Conservation (phyloP, 1,139 yeast genomes). For the Pichia sp. region DNA sequence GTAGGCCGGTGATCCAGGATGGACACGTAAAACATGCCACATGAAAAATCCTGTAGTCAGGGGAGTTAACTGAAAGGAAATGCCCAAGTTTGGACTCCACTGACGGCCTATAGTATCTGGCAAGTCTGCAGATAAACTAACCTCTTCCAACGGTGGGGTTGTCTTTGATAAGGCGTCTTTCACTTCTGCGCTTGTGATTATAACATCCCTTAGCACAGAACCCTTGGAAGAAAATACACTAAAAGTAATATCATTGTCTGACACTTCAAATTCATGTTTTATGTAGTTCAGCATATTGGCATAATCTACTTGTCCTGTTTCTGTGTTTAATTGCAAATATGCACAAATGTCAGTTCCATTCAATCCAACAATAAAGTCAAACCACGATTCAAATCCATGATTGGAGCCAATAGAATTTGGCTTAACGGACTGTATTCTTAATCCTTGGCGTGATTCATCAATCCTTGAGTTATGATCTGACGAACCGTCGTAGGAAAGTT, state of each 20-base stretch:
- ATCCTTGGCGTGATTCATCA: constrained; percentile 39
- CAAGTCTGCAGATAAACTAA: constrained; percentile 25
- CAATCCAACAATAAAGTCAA: constrained; percentile 76
- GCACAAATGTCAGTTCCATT: constrained; percentile 60
- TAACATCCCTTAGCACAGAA: constrained; percentile 54
- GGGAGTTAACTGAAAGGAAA: constrained; percentile 74
- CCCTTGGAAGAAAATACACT: constrained; percentile 92
- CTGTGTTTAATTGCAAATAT: constrained; percentile 16
- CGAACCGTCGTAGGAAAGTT: constrained; percentile 25
- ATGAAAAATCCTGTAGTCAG: constrained; percentile 73
- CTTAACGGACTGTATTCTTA: constrained; percentile 51
- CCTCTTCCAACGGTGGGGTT: constrained; percentile 15
- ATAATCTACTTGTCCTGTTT: constrained; percentile 19
- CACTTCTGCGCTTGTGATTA: constrained; percentile 37
- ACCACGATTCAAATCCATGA: constrained; percentile 71
- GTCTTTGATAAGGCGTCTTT: constrained; percentile 14
- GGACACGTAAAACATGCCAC: constrained; percentile 79
- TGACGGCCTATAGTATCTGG: constrained; percentile 1
- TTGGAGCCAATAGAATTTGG: constrained; percentile 40
- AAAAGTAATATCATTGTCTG: constrained; percentile 41
- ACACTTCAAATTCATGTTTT: constrained; percentile 33
- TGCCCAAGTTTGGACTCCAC: constrained; percentile 44
- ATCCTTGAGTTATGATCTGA: constrained; percentile 3
- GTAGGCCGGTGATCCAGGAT: constrained; percentile 80
- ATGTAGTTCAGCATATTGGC: constrained; percentile 31